Evolutionary conservation across 805 yeast species (phyloP), one percentile per base, ranked within the genome.

Genomic region (Saturnispora saitoi): DNA sequence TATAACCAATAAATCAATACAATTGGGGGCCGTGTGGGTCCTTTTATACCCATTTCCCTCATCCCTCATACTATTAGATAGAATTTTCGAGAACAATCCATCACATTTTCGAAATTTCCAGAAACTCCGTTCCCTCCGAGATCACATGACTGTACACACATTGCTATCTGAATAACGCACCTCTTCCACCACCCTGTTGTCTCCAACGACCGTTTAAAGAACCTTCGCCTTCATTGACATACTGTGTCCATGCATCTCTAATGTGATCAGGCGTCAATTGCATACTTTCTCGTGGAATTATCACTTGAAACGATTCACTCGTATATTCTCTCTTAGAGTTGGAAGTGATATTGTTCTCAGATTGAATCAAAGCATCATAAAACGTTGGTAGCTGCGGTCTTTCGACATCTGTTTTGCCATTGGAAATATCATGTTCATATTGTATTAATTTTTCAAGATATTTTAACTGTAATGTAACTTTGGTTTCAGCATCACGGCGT

Each of bases 181-280:
- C 91, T 57, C 81, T 84, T 2, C 81, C 78, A 4, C 82, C 82
- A 12, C 87, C 87, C 59, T 83, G 86, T 7, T 73, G 64, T 49
- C 90, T 70, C 87, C 90, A 84, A 47, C 78, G 77, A 1, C 82
- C 75, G 38, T 53, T 54, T 5, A 85, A 79, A 1, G 80, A 74
- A 3, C 80, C 75, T 30, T 83, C 80, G 45, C 75, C 78, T 58
- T 89, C 95, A 39, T 73, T 54, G 54, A 77, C 79, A 55, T 81
- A 84, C 43, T 84, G 63, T 56, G 95, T 70, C 91, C 95, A 86
- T 0, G 96, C 96, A 57, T 88, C 95, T 45, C 95, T 67, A 28
- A 90, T 73, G 60, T 90, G 95, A 51, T 86, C 89, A 0, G 97
- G 95, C 31, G 78, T 70, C 41, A 90, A 63, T 1, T 96, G 96